Evolutionary conservation across 2,329 filamentous ascomycete genomes (phyloP).

Genomic region (Botrytis deweyae): DNA sequence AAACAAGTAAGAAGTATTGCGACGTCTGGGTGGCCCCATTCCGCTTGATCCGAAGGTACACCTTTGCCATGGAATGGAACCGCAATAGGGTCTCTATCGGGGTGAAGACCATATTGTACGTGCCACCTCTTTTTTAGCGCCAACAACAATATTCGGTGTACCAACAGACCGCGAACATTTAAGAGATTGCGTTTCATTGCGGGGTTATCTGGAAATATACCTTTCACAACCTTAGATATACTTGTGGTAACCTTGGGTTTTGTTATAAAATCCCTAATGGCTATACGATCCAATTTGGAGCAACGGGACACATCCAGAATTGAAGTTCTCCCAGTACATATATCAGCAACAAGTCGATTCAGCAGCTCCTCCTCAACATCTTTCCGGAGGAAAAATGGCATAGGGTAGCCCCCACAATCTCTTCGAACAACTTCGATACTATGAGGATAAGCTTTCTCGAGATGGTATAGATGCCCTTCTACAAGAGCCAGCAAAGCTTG

Average conservation of each 20-base stretch:
- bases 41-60: slow-evolving; percentile 58
- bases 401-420: slow-evolving; percentile 44
- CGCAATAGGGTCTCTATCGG: slow-evolving; percentile 56
- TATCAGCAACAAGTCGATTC: slow-evolving; percentile 38
- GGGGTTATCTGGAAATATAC: slow-evolving; percentile 40
- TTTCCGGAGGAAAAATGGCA: slow-evolving; percentile 48
- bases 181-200: slow-evolving; percentile 44
- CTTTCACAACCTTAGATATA: slow-evolving; percentile 32
- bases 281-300: slow-evolving; percentile 34
- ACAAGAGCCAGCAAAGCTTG: slow-evolving; percentile 39
- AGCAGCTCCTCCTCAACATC: slow-evolving; percentile 43
- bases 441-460: slow-evolving; percentile 42
- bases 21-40: slow-evolving; percentile 69
- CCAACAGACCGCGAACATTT: slow-evolving; percentile 62
- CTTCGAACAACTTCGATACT: slow-evolving; percentile 47
- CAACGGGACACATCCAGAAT: slow-evolving; percentile 30
- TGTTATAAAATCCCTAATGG: slow-evolving; percentile 34
- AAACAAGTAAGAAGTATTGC: slow-evolving; percentile 64
- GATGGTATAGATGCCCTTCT: slow-evolving; percentile 36
- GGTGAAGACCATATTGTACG: slow-evolving; percentile 60
- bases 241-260: slow-evolving; percentile 30
- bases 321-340: slow-evolving; percentile 36
- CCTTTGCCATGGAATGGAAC: slow-evolving; percentile 69
- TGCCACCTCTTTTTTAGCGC: slow-evolving; percentile 56
- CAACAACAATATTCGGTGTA: slow-evolving; percentile 54